Conservation (phyloP, 1,284 basidiomycete species). For the Apiotrichum akiyoshidainum region DNA sequence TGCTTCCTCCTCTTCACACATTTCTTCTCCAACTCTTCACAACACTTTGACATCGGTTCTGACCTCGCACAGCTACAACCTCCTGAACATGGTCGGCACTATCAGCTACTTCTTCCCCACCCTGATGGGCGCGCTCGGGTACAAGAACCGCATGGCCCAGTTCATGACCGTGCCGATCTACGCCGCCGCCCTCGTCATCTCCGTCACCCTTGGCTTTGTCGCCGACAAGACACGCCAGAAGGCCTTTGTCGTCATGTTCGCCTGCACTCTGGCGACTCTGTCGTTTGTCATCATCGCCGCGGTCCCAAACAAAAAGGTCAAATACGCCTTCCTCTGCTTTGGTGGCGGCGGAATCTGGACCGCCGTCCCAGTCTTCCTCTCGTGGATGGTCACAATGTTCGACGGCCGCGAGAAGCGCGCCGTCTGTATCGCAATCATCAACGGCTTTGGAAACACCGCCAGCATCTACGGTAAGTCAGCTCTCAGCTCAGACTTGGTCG, state of each 20-base stretch:
- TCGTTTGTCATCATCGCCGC: constrained; percentile 45
- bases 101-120: constrained; percentile 52
- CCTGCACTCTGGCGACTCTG: constrained; percentile 26
- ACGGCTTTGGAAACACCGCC: constrained; percentile 44
- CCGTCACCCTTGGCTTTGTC: constrained; percentile 38
- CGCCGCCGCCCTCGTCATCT: constrained; percentile 45
- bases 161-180: constrained; percentile 54
- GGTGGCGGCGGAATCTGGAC: constrained; percentile 49
- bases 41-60: too few species aligned
- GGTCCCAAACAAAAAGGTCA: constrained; percentile 33
- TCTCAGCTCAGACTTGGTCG: too few species aligned
- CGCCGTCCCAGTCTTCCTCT: constrained; percentile 43
- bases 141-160: constrained; percentile 42
- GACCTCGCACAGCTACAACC: constrained; percentile 31
- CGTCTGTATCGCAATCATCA: constrained; percentile 46
- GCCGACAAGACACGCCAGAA: constrained; percentile 48
- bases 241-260: constrained; percentile 41
- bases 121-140: constrained; percentile 43
- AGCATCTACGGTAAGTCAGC: constrained; percentile 48
- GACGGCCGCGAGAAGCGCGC: constrained; percentile 48
- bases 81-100: constrained; percentile 43
- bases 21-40: too few species aligned
- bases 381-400: constrained; percentile 49
- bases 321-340: constrained; percentile 50
- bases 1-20: too few species aligned